Percentiles rank a stretch among this genome's conserved stretches.
Conservation (phyloP, 2,329 filamentous ascomycete species). For the Davidsoniella neocaledoniae region DNA sequence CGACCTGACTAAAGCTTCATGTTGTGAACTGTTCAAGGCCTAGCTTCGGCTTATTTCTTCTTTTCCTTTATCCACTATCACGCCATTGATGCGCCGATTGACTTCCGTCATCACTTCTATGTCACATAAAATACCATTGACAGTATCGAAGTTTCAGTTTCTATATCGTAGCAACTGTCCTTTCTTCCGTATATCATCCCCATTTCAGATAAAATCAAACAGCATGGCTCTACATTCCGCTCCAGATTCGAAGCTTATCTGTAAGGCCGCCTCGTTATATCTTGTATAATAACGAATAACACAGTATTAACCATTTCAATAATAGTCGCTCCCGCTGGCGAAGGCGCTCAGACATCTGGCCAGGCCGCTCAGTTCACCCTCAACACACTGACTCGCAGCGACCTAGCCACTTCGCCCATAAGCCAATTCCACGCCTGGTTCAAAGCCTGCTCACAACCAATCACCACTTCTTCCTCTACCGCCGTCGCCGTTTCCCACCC, state of each 20-base stretch:
- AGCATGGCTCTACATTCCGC: slow-evolving; percentile 13
- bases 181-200: too few species aligned
- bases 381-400: slow-evolving; percentile 39
- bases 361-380: slow-evolving; percentile 63
- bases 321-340: slow-evolving; percentile 45
- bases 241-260: slow-evolving; percentile 12
- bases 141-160: too few species aligned
- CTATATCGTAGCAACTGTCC: too few species aligned
- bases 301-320: not conserved
- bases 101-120: too few species aligned
- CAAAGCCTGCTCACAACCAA: slow-evolving; percentile 47
- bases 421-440: slow-evolving; percentile 88
- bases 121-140: too few species aligned
- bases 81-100: too few species aligned
- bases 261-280: slow-evolving; percentile 4
- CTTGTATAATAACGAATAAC: not conserved
- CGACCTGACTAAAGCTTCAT: too few species aligned
- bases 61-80: too few species aligned
- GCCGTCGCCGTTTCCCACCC: slow-evolving; percentile 45
- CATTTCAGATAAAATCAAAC: not conserved
- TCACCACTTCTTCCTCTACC: slow-evolving; percentile 46
- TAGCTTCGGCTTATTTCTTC: too few species aligned
- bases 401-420: slow-evolving; percentile 51
- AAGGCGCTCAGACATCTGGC: slow-evolving; percentile 28
- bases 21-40: too few species aligned